Conservation (phyloP, 306 rosid genomes). For the Gynostemma pentaphyllum region DNA sequence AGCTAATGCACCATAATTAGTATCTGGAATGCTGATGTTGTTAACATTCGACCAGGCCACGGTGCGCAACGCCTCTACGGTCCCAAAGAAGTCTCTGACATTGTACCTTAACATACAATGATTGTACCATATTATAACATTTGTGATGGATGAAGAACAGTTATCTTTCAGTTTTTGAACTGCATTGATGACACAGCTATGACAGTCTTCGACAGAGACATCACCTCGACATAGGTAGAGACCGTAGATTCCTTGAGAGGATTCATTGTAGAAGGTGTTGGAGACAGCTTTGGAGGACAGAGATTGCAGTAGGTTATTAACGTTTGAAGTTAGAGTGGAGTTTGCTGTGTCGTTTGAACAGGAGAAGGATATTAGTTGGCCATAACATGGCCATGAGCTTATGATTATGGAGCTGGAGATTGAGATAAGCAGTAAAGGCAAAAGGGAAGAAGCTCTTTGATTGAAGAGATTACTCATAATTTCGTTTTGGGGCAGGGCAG, state of each 20-base stretch:
- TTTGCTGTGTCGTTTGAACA: neutral
- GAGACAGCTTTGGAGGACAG: conserved; percentile 6
- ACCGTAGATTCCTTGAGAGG: conserved; percentile 4
- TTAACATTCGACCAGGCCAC: neutral
- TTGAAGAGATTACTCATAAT: neutral
- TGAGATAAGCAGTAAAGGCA: neutral
- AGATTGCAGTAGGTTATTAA: conserved; percentile 3
- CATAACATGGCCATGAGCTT: neutral
- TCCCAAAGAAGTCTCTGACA: conserved; percentile 8
- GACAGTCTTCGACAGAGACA: conserved; percentile 1
- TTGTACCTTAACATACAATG: conserved; percentile 15
- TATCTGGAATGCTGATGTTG: neutral
- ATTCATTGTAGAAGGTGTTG: conserved; percentile 6
- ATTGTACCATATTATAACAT: conserved; percentile 7
- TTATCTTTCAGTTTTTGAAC: neutral
- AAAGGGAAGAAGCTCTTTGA: neutral
- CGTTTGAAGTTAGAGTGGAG: neutral
- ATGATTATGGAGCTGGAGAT: neutral
- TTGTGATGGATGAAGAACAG: neutral
- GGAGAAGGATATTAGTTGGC: neutral
- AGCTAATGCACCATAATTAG: neutral
- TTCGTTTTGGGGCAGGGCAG: neutral
- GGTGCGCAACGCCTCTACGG: neutral
- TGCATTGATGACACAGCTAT: conserved; percentile 10
- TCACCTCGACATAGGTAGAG: conserved; percentile 20